phyloP scores from a whole-genome alignment of 208 protist species.

The Acanthamoeba divionensis region DNA sequence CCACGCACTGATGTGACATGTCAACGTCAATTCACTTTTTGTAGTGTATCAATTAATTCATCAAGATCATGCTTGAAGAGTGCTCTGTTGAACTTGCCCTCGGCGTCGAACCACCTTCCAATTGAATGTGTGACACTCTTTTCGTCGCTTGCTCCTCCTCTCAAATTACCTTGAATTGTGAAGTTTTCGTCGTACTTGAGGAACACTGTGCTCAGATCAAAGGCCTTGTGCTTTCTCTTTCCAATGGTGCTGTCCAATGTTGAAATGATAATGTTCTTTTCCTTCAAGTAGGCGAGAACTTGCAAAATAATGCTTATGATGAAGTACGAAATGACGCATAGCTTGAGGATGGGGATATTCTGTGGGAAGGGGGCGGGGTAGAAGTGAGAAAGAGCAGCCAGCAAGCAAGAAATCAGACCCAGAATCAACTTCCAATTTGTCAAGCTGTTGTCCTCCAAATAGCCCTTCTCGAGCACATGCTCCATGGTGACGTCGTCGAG shows the following conservation, averaged over 20 bases:
- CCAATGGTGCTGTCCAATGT: neutral
- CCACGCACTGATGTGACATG: too few relatives aligned
- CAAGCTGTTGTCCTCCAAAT: neutral
- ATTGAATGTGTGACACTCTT: neutral
- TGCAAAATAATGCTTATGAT: neutral
- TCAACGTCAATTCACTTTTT: neutral
- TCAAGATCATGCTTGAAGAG: neutral
- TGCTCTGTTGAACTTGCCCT: neutral
- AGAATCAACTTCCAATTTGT: slow-evolving; percentile 18
- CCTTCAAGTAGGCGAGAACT: slow-evolving; percentile 10
- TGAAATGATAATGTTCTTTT: neutral
- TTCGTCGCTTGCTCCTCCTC: neutral
- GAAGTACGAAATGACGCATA: slow-evolving; percentile 16
- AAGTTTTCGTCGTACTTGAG: slow-evolving; percentile 1
- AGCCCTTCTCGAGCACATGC: slow-evolving; percentile 4
- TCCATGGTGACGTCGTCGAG: slow-evolving; percentile 36
- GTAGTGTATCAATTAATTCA: neutral
- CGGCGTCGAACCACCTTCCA: neutral
- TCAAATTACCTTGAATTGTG: neutral
- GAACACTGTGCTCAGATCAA: neutral
- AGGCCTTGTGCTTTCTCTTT: neutral
- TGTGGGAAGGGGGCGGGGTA: slow-evolving; percentile 32
- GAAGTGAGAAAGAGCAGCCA: slow-evolving; percentile 2
- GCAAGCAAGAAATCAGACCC: neutral
- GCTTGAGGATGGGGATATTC: neutral